These are phyloP conservation scores for Epicoccum nigrum DNA, from an alignment of 2,329 filamentous ascomycete species.

Conservation along the genomic window DNA sequence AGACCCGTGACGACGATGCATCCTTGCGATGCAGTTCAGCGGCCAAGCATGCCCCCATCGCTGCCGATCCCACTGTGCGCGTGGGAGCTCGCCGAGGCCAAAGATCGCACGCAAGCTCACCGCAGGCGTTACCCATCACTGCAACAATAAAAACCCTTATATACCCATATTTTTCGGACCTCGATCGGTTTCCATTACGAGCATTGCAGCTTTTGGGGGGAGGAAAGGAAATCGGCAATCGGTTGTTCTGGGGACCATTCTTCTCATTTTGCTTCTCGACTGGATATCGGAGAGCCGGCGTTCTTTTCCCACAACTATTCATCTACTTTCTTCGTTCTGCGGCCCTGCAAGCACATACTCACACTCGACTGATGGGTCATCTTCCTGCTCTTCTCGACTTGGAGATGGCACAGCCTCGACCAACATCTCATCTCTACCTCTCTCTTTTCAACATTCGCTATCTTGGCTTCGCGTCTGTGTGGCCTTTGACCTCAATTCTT, in stretches of 20 bases:
- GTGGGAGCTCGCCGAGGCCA: neutral
- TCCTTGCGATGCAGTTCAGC: neutral
- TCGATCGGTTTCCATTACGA: conserved; percentile 25
- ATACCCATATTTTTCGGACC: conserved; percentile 33
- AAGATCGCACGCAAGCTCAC: neutral
- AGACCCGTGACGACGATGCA: neutral
- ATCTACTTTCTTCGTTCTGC: too few relatives aligned
- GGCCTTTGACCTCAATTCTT: neutral
- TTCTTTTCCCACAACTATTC: too few relatives aligned
- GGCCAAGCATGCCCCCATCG: neutral
- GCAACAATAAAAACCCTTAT: conserved; percentile 27
- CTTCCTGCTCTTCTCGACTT: too few relatives aligned
- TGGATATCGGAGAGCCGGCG: too few relatives aligned
- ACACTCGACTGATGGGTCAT: too few relatives aligned
- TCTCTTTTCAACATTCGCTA: conserved; percentile 14
- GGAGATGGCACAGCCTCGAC: too few relatives aligned
- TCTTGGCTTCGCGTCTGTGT: neutral
- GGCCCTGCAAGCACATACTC: too few relatives aligned
- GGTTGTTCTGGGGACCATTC: conserved; percentile 7
- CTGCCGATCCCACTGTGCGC: conserved; percentile 7
- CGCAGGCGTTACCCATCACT: neutral
- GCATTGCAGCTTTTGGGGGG: conserved; percentile 19
- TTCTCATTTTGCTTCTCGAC: neutral
- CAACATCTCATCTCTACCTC: neutral
- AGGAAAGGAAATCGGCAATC: conserved; percentile 5